Evolutionary conservation across 768 basidiomycete species (phyloP).

Genomic region (Boletus reticuloceps): DNA sequence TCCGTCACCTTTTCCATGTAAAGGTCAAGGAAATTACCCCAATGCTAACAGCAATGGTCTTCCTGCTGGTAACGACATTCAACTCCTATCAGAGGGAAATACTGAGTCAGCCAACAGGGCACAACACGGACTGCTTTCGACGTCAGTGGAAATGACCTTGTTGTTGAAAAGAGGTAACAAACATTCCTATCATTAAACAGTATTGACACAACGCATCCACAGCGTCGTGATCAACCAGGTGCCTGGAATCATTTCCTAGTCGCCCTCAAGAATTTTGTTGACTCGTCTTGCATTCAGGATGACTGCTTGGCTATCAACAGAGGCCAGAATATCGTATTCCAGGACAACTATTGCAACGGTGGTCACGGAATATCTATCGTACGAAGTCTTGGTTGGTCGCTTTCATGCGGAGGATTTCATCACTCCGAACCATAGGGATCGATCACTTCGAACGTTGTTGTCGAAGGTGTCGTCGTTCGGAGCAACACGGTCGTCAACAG

Average conservation of each 20-base stretch:
- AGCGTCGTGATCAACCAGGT: constrained; percentile 31
- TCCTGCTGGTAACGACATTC: constrained; percentile 40
- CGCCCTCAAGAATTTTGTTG: not conserved
- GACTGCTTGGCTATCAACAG: constrained; percentile 59
- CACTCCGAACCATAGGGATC: constrained; percentile 43
- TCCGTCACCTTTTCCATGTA: not conserved
- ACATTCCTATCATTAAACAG: too few species aligned
- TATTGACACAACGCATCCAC: not conserved
- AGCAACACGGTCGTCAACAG: constrained; percentile 57
- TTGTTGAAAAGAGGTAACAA: constrained; percentile 31
- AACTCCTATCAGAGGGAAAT: too few species aligned
- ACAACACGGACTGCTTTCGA: constrained; percentile 56
- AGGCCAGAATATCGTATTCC: constrained; percentile 45
- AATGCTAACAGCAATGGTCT: constrained; percentile 49
- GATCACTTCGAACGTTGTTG: constrained; percentile 43
- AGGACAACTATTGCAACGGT: constrained; percentile 49
- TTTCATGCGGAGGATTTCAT: not conserved
- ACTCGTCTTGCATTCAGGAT: constrained; percentile 34
- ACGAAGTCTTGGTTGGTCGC: not conserved
- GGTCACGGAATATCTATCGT: constrained; percentile 67
- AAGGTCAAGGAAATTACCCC: constrained; percentile 51
- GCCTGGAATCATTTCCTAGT: not conserved
- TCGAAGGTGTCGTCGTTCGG: constrained; percentile 46
- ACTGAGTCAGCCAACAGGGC: constrained; percentile 24
- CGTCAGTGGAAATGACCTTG: constrained; percentile 33